Conservation (phyloP, 2,329 filamentous ascomycete species). For the Salinomyces thailandicus region DNA sequence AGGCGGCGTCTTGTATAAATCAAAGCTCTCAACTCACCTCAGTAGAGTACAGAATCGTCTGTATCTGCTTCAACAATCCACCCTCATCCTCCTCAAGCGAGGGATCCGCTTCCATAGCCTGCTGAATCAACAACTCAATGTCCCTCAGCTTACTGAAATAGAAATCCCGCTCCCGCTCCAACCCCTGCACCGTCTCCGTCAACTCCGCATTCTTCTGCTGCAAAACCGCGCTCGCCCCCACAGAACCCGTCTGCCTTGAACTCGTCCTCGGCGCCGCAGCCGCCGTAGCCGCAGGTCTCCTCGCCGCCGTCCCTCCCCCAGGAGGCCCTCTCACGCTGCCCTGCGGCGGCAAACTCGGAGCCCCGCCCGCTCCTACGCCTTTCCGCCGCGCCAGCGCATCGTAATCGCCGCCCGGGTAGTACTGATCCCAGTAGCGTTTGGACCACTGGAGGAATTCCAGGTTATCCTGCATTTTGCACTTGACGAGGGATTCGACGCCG, state of each 20-base stretch:
- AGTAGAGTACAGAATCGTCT: slow-evolving; percentile 92
- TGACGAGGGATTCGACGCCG: slow-evolving; percentile 77
- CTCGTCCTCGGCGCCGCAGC: slow-evolving; percentile 35
- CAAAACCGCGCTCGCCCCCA: slow-evolving; percentile 58
- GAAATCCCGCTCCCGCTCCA: slow-evolving; percentile 95
- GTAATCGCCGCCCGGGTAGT: slow-evolving; percentile 95
- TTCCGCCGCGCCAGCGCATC: slow-evolving; percentile 81
- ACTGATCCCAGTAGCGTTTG: slow-evolving; percentile 95
- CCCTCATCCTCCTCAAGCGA: slow-evolving; percentile 91
- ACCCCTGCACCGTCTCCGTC: slow-evolving; percentile 87
- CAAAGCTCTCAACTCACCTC: slow-evolving; percentile 51
- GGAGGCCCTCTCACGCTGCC: slow-evolving; percentile 26
- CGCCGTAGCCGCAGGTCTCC: slow-evolving; percentile 35
- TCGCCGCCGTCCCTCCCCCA: slow-evolving; percentile 44
- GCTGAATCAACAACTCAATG: slow-evolving; percentile 89
- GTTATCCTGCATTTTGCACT: slow-evolving; percentile 99
- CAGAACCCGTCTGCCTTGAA: slow-evolving; percentile 32
- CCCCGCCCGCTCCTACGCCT: slow-evolving; percentile 52
- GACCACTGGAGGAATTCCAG: slow-evolving; percentile 97
- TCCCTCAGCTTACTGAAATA: slow-evolving; percentile 98
- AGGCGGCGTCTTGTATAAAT: too few species aligned
- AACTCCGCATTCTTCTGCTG: slow-evolving; percentile 77
- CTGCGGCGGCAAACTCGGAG: slow-evolving; percentile 21
- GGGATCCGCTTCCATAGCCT: slow-evolving; percentile 82
- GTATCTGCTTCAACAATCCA: slow-evolving; percentile 87